These are phyloP conservation scores for Cutaneotrichosporon mucoides DNA, from an alignment of 1,284 basidiomycete genomes.

Conservation along the genomic window DNA sequence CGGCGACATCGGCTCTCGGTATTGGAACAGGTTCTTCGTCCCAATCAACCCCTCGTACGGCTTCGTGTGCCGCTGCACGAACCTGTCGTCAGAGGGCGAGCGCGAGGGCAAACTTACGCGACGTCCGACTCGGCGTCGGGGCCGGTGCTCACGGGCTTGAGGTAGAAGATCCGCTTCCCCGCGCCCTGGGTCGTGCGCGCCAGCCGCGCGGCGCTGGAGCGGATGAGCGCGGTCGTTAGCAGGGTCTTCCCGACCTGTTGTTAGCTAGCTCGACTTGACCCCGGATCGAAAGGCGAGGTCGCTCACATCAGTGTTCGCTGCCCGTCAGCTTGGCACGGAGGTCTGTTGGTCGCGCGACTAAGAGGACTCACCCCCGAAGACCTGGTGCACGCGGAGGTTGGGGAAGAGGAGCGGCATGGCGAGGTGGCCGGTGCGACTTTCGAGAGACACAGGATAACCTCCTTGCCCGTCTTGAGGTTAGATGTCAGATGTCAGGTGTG, in stretches of 20 bases:
- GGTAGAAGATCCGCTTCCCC: slow-evolving; percentile 62
- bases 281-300: background rate
- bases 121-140: slow-evolving; percentile 74
- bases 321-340: background rate
- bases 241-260: slow-evolving; percentile 78
- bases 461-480: no score
- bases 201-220: slow-evolving; percentile 59
- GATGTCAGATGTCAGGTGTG: no score
- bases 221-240: slow-evolving; percentile 73
- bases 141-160: slow-evolving; percentile 90
- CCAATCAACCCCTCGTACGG: slow-evolving; percentile 52
- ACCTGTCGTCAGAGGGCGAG: slow-evolving; percentile 53
- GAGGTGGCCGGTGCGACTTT: background rate
- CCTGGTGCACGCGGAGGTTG: slow-evolving; percentile 75
- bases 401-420: slow-evolving; percentile 59
- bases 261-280: slow-evolving; percentile 19
- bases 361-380: slow-evolving; percentile 63
- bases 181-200: slow-evolving; percentile 27
- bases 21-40: slow-evolving; percentile 74
- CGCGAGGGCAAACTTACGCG: slow-evolving; percentile 53
- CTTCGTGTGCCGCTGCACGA: slow-evolving; percentile 61
- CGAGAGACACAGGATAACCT: no score
- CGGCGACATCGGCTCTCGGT: slow-evolving; percentile 85
- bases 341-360: no score
- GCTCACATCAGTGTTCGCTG: slow-evolving; percentile 66